Percentiles rank a stretch among this genome's conserved stretches.
Evolutionary conservation across 1,284 basidiomycete species (phyloP).

Genomic region (Fomitopsis betulina): DNA sequence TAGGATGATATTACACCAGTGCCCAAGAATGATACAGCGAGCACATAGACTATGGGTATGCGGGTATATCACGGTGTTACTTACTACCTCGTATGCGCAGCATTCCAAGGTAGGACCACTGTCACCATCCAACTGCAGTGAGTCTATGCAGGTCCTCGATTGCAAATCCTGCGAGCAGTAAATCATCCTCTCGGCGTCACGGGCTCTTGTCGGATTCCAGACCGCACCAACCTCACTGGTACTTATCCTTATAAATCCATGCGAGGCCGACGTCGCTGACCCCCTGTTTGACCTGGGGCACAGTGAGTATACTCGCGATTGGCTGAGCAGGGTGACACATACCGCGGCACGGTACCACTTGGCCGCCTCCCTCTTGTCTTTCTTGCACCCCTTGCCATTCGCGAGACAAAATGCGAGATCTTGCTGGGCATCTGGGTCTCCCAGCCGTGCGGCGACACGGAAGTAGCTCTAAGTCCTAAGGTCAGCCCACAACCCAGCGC

Average conservation of each 20-base stretch:
- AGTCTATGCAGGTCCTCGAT: background rate
- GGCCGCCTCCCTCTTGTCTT: conserved; percentile 81
- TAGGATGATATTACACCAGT: too few relatives aligned
- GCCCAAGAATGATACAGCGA: background rate
- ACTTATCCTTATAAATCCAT: conserved; percentile 87
- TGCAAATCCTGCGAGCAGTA: too few relatives aligned
- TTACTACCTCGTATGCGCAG: background rate
- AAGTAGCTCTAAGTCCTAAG: conserved; percentile 67
- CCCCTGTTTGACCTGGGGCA: conserved; percentile 65
- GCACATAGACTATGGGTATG: background rate
- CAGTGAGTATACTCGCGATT: background rate
- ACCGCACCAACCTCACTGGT: conserved; percentile 23
- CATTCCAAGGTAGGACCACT: background rate
- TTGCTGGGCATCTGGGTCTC: conserved; percentile 83
- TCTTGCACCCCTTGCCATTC: conserved; percentile 87
- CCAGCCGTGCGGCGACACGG: conserved; percentile 75
- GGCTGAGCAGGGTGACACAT: conserved; percentile 21
- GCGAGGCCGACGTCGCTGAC: conserved; percentile 76
- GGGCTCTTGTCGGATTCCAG: background rate
- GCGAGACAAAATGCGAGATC: conserved; percentile 82
- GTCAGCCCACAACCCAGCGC: background rate
- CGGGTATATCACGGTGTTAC: background rate
- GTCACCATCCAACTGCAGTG: too few relatives aligned
- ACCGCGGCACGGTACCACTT: conserved; percentile 88
- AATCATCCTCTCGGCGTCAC: too few relatives aligned